Conservation (phyloP, 2,329 filamentous ascomycete genomes). For the Microascus cirrosus region DNA sequence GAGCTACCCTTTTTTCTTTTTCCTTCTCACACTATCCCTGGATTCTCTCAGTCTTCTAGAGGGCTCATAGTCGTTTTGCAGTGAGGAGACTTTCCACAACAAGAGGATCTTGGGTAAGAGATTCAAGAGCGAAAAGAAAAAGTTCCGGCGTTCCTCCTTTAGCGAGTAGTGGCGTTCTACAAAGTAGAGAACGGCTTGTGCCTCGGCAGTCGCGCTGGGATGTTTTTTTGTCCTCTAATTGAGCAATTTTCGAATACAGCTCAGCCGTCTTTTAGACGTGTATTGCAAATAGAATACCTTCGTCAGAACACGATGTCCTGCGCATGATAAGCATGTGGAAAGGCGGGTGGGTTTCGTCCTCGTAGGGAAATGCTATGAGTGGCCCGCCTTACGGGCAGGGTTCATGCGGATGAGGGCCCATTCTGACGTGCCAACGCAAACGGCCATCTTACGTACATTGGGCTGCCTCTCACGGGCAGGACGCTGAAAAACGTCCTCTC, state of each 20-base stretch:
- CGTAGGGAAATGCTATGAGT: not conserved
- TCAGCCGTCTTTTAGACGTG: not conserved
- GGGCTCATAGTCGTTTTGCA: conserved; percentile 14
- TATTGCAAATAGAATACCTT: not conserved
- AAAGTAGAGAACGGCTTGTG: not conserved
- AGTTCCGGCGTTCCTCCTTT: conserved; percentile 18
- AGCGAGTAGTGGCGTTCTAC: not conserved
- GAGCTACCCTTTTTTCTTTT: conserved; percentile 11
- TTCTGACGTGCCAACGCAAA: not conserved
- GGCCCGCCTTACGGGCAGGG: not conserved
- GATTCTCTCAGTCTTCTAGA: not conserved
- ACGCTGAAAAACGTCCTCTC: too few relatives aligned
- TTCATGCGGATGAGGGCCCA: not conserved
- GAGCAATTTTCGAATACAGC: not conserved
- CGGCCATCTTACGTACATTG: too few relatives aligned
- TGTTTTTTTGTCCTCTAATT: too few relatives aligned
- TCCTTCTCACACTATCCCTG: not conserved
- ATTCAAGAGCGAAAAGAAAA: conserved; percentile 36
- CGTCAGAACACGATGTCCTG: too few relatives aligned
- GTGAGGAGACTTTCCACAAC: conserved; percentile 33
- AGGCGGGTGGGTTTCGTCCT: too few relatives aligned
- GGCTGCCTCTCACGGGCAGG: too few relatives aligned
- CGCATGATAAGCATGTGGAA: not conserved
- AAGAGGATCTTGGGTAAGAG: conserved; percentile 36
- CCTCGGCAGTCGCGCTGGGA: not conserved